These are phyloP conservation scores for Wickerhamiella spandovensis DNA, from an alignment of 805 yeast species.

Conservation along the genomic window DNA sequence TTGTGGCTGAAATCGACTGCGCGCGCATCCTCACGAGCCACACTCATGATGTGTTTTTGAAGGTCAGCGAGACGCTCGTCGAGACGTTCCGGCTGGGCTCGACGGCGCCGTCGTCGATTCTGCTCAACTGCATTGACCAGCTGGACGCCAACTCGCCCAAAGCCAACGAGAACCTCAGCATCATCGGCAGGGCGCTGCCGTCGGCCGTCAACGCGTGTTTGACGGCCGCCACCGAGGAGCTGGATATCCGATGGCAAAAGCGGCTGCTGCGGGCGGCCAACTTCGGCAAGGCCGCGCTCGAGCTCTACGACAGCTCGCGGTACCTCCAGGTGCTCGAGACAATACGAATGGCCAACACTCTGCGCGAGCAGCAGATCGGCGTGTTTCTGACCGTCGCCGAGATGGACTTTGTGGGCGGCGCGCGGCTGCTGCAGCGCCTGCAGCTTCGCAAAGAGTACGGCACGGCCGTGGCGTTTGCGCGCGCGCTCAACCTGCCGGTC, in stretches of 20 bases:
- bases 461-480: conserved; percentile 49
- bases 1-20: conserved; percentile 51
- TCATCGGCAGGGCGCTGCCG: conserved; percentile 34
- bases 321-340: conserved; percentile 51
- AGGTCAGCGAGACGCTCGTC: conserved; percentile 44
- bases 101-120: conserved; percentile 64
- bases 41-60: conserved; percentile 46
- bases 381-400: conserved; percentile 52
- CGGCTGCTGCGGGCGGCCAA: conserved; percentile 65
- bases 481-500: conserved; percentile 33
- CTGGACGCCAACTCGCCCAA: conserved; percentile 58
- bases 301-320: conserved; percentile 41
- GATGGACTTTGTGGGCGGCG: conserved; percentile 38
- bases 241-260: conserved; percentile 70
- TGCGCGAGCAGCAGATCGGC: conserved; percentile 50
- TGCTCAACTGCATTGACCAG: conserved; percentile 64
- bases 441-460: conserved; percentile 46
- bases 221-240: conserved; percentile 62
- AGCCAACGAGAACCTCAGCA: conserved; percentile 61
- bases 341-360: conserved; percentile 54
- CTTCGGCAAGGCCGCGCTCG: conserved; percentile 62
- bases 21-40: conserved; percentile 46
- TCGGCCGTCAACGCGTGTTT: conserved; percentile 62
- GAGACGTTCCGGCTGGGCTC: conserved; percentile 75
- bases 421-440: conserved; percentile 42